A percentile compares a stretch with the other conserved stretches of the same genome.
phyloP scores from a whole-genome alignment of 176 grass and related monocot species.

The Poa annua region DNA sequence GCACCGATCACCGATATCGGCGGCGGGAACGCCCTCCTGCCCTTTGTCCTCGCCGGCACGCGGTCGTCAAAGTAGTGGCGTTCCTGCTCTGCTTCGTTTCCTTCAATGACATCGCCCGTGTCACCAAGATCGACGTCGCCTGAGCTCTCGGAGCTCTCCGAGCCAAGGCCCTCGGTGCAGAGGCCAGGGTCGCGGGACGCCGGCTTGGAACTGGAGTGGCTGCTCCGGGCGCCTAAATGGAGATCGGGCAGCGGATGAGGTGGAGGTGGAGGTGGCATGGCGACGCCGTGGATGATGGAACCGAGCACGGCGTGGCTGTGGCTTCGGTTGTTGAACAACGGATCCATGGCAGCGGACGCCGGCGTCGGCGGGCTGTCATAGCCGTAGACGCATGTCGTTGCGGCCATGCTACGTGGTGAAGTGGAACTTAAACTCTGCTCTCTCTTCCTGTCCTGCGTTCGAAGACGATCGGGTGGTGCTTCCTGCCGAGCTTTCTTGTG shows the following conservation, averaged over 20 bases:
- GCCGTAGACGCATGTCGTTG: conserved; percentile 32
- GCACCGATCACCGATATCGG: conserved; percentile 70
- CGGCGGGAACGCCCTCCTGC: conserved; percentile 47
- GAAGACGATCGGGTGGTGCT: neutral
- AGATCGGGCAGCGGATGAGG: neutral
- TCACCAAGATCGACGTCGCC: conserved; percentile 51
- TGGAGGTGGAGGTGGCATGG: neutral
- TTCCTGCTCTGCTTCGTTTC: neutral
- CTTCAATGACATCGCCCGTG: neutral
- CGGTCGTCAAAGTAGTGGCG: neutral
- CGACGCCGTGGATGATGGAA: neutral
- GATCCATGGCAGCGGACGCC: neutral
- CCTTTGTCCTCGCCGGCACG: neutral
- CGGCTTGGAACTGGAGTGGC: neutral
- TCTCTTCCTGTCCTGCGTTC: too few relatives aligned
- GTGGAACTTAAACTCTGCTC: conserved; percentile 23
- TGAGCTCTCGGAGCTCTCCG: conserved; percentile 77
- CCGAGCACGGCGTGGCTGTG: neutral
- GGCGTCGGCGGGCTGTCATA: neutral
- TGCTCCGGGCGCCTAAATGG: neutral
- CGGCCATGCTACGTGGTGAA: conserved; percentile 40
- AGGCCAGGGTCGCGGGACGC: conserved; percentile 42
- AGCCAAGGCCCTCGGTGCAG: conserved; percentile 81
- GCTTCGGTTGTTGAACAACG: neutral
- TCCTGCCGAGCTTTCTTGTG: neutral